A percentile compares a stretch with the other conserved stretches of the same genome.
Evolutionary conservation across 176 grass and related monocot genomes (phyloP).

Genomic region (Pontederia crassipes): DNA sequence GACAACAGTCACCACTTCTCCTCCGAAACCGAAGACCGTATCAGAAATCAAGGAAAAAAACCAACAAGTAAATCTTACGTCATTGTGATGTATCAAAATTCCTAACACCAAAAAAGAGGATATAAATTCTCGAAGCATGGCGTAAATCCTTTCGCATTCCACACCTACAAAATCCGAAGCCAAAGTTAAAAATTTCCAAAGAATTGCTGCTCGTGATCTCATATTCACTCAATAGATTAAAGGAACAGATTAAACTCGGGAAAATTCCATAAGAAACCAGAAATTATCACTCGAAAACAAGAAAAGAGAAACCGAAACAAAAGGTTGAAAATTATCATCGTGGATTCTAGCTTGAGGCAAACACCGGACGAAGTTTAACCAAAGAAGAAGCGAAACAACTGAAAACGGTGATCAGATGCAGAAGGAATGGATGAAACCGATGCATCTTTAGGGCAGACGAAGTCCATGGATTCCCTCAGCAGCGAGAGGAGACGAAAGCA

Average conservation of each 20-base stretch:
- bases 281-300: too few species aligned
- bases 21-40: constrained; percentile 58
- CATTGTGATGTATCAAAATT: not conserved
- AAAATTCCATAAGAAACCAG: not conserved
- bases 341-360: not conserved
- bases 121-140: constrained; percentile 89
- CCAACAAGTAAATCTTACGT: not conserved
- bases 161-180: constrained; percentile 38
- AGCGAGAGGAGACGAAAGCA: not conserved
- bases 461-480: constrained; percentile 22
- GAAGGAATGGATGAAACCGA: constrained; percentile 17
- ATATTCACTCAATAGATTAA: not conserved
- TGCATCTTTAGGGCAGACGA: constrained; percentile 40
- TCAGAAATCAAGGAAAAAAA: constrained; percentile 8
- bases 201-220: not conserved
- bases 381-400: not conserved
- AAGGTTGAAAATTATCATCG: not conserved
- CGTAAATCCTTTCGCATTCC: constrained; percentile 51
- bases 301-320: not conserved
- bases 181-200: not conserved
- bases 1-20: constrained; percentile 32
- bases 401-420: not conserved
- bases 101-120: constrained; percentile 27
- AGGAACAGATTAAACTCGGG: not conserved
- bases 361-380: not conserved